phyloP scores from a whole-genome alignment of 177 flowering plant species.

The Tripterygium wilfordii region DNA sequence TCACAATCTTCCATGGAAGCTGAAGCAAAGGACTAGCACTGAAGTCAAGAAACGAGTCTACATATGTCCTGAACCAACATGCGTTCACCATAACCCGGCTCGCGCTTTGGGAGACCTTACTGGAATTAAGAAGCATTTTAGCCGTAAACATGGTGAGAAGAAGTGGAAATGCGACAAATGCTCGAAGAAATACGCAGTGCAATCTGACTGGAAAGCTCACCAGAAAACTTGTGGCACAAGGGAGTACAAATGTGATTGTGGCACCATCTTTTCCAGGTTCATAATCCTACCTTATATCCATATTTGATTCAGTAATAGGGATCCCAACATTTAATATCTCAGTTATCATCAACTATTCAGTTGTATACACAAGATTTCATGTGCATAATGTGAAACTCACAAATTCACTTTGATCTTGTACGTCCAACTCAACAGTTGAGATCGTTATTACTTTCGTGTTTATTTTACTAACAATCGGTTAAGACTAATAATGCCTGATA shows the following conservation, averaged over 20 bases:
- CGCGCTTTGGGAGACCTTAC: slow-evolving; percentile 82
- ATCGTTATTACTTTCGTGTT: no score
- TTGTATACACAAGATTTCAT: no score
- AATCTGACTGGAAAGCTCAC: slow-evolving; percentile 91
- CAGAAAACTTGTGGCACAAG: slow-evolving; percentile 66
- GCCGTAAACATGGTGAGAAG: slow-evolving; percentile 86
- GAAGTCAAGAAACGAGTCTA: slow-evolving; percentile 69
- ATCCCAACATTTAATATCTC: neutral
- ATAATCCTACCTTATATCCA: neutral
- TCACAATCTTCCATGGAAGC: slow-evolving; percentile 66
- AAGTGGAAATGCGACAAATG: slow-evolving; percentile 73
- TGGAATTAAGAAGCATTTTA: slow-evolving; percentile 81
- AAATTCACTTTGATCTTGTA: no score
- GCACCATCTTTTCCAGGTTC: slow-evolving; percentile 81
- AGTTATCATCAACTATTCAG: no score
- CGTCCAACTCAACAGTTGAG: no score
- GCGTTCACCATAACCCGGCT: slow-evolving; percentile 77
- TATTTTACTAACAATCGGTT: no score
- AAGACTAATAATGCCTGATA: no score
- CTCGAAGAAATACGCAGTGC: slow-evolving; percentile 73
- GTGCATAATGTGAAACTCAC: no score
- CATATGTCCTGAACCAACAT: slow-evolving; percentile 71
- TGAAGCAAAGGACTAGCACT: slow-evolving; percentile 38
- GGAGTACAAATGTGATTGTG: slow-evolving; percentile 68
- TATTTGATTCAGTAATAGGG: neutral